Evolutionary conservation across 2,329 filamentous ascomycete genomes (phyloP).

Genomic region (Fusarium tupiense): DNA sequence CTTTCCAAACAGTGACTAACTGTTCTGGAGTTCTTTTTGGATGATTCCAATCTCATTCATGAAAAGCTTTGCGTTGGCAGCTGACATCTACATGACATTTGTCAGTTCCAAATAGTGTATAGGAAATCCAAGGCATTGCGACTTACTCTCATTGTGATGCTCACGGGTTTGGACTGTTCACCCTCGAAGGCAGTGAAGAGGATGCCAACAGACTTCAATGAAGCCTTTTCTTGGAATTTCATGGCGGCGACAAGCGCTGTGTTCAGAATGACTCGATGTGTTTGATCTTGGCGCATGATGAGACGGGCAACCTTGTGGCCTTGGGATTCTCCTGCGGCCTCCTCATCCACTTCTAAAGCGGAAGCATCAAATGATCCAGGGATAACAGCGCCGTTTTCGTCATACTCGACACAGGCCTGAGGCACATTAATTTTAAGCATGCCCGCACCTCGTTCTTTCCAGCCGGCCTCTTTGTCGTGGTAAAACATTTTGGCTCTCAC

Average conservation of each 20-base stretch:
- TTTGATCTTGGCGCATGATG: slow-evolving; percentile 91
- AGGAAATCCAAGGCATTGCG: not conserved
- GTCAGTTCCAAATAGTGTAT: slow-evolving; percentile 7
- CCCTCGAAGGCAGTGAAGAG: slow-evolving; percentile 72
- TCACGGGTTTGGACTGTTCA: slow-evolving; percentile 62
- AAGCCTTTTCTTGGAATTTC: slow-evolving; percentile 80
- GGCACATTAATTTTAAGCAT: slow-evolving; percentile 86
- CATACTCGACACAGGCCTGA: slow-evolving; percentile 63
- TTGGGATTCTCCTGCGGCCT: slow-evolving; percentile 39
- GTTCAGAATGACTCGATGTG: slow-evolving; percentile 87
- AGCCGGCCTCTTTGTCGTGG: slow-evolving; percentile 75
- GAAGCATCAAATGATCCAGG: slow-evolving; percentile 67
- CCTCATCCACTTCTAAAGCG: slow-evolving; percentile 57
- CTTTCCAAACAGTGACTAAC: slow-evolving; percentile 39
- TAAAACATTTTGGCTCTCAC: slow-evolving; percentile 87
- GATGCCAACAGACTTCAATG: slow-evolving; percentile 75
- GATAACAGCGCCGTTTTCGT: slow-evolving; percentile 61
- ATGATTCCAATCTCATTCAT: slow-evolving; percentile 60
- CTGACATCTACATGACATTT: slow-evolving; percentile 57
- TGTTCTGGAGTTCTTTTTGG: slow-evolving; percentile 60
- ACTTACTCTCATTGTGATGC: slow-evolving; percentile 69
- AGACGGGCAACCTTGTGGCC: slow-evolving; percentile 71
- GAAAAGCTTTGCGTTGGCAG: slow-evolving; percentile 63
- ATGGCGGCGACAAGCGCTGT: slow-evolving; percentile 81
- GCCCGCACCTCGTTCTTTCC: slow-evolving; percentile 90